A percentile compares a stretch with the other conserved stretches of the same genome.
Evolutionary conservation across 345 rosid genomes (phyloP).

Genomic region (Camelina laxa): DNA sequence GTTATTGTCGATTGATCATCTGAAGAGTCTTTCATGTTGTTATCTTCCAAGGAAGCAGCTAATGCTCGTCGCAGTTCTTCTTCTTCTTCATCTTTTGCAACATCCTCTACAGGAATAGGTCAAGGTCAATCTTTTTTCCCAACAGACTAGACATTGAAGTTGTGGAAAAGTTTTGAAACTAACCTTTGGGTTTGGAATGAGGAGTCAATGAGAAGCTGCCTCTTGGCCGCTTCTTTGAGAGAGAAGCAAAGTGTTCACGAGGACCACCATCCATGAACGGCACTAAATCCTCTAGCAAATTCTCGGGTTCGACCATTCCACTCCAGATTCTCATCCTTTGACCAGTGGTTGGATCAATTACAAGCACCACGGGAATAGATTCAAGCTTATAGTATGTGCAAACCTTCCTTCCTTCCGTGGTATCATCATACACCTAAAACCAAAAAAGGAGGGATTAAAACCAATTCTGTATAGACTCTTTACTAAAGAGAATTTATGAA

Average conservation of each 20-base stretch:
- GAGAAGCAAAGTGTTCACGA: conserved; percentile 65
- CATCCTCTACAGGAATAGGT: conserved; percentile 28
- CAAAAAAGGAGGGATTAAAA: not conserved
- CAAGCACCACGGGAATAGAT: conserved; percentile 86
- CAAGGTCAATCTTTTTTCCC: conserved; percentile 10
- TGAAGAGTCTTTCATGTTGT: conserved; percentile 44
- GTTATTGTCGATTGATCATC: conserved; percentile 33
- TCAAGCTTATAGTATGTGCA: conserved; percentile 88
- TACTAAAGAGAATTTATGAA: conserved; percentile 7
- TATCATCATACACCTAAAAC: conserved; percentile 80
- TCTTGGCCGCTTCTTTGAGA: conserved; percentile 88
- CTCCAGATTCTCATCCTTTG: conserved; percentile 89
- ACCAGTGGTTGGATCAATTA: conserved; percentile 95
- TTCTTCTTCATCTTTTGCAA: conserved; percentile 55
- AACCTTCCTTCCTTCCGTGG: conserved; percentile 90
- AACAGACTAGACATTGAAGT: not conserved
- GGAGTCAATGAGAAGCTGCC: conserved; percentile 67
- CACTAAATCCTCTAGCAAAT: conserved; percentile 86
- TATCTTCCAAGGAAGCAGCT: conserved; percentile 67
- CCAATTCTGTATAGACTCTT: not conserved
- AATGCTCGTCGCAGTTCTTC: conserved; percentile 69
- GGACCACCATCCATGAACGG: conserved; percentile 98
- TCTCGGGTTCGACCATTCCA: conserved; percentile 95
- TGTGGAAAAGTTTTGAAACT: not conserved
- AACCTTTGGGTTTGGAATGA: conserved; percentile 69